Conservation (phyloP, 352 stramenopile genomes). For the Pythium folliculosum region DNA sequence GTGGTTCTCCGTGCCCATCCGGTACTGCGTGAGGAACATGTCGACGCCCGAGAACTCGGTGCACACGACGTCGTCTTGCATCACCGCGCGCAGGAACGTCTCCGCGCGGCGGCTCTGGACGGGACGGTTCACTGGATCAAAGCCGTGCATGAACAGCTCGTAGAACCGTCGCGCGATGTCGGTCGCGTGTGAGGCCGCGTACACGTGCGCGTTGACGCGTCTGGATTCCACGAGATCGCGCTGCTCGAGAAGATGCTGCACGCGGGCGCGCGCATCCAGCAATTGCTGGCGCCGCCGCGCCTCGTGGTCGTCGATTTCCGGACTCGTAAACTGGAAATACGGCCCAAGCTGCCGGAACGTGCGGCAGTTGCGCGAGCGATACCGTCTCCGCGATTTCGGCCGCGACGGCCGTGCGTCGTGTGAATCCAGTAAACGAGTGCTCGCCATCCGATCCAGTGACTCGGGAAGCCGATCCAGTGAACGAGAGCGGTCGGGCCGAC, state of each 20-base stretch:
- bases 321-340: slow-evolving; percentile 27
- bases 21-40: slow-evolving; percentile 54
- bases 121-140: slow-evolving; percentile 27
- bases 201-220: slow-evolving; percentile 33
- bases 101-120: slow-evolving; percentile 24
- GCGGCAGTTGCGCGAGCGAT: slow-evolving; percentile 37
- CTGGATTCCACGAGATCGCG: slow-evolving; percentile 40
- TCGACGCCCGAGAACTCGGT: slow-evolving; percentile 55
- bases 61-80: slow-evolving; percentile 44
- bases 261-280: slow-evolving; percentile 33
- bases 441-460: background rate
- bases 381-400: slow-evolving; percentile 11
- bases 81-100: slow-evolving; percentile 42
- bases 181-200: slow-evolving; percentile 38
- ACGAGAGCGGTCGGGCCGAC: background rate
- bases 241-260: slow-evolving; percentile 38
- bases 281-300: slow-evolving; percentile 21
- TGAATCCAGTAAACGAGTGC: background rate
- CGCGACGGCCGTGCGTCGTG: background rate
- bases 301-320: background rate
- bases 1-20: slow-evolving; percentile 37
- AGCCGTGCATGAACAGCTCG: slow-evolving; percentile 45
- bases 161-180: slow-evolving; percentile 45
- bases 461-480: background rate
- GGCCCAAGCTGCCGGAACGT: slow-evolving; percentile 18